These are phyloP conservation scores for Trypanosoma scelopori DNA, from an alignment of 208 protist genomes.

Conservation along the genomic window DNA sequence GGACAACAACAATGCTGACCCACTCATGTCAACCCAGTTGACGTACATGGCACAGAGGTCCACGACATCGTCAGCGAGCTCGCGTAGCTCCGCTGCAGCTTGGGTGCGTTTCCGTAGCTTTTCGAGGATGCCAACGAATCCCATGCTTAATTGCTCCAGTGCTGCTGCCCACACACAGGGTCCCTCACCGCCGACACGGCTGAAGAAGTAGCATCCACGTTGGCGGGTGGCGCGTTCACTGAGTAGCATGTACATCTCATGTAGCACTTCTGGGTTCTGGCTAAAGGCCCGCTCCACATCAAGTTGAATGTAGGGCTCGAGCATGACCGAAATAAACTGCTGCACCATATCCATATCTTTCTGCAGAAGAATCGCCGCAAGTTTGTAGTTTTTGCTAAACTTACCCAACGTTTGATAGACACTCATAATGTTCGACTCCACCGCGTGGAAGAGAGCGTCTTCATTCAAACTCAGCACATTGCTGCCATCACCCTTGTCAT, in stretches of 20 bases:
- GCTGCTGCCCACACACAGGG: constrained; percentile 45
- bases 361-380: constrained; percentile 76
- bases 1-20: constrained; percentile 18
- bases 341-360: constrained; percentile 80
- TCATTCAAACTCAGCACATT: constrained; percentile 21
- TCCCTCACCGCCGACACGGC: constrained; percentile 66
- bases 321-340: constrained; percentile 66
- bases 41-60: constrained; percentile 73
- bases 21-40: constrained; percentile 60
- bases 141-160: constrained; percentile 52
- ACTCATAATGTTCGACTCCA: constrained; percentile 60
- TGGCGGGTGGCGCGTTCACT: constrained; percentile 53
- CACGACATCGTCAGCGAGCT: constrained; percentile 58
- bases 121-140: constrained; percentile 52
- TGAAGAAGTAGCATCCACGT: constrained; percentile 88
- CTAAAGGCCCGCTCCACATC: constrained; percentile 58
- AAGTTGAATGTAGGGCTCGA: constrained; percentile 73
- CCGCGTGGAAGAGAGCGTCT: constrained; percentile 53
- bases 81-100: constrained; percentile 36
- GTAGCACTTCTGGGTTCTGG: constrained; percentile 53
- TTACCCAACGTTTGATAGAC: constrained; percentile 55
- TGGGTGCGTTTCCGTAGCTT: constrained; percentile 45
- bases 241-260: constrained; percentile 56
- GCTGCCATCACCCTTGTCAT: neutral
- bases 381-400: constrained; percentile 83